Base-by-base conservation (phyloP, 139 green algal genomes). In the Tetratostichococcus sp. region DNA sequence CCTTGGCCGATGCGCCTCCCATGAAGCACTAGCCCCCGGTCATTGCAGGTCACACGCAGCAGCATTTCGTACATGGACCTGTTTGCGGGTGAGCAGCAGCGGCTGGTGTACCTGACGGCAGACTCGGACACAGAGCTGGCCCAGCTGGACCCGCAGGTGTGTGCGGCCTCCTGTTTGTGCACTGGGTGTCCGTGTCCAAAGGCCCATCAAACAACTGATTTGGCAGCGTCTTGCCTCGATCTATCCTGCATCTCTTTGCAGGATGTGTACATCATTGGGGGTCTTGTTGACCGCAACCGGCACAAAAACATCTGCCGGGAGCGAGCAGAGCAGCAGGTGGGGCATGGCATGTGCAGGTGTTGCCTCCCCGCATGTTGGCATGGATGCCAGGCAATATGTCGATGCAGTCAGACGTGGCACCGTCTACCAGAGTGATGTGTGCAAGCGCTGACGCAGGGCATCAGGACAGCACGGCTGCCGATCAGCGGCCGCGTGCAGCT, bases 271-370 rank as follows among this genome's bases (percentile, higher is more conserved):
- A 86, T 97, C 76, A 88, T 97, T 14, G 93, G 93, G 0, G 93
- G 93, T 30, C 84, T 97, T 1, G 89, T 97, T 23, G 93, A 97
- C 81, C 83, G 90, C 67, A 97, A 97, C 84, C 70, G 86, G 35
- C 74, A 90, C 75, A 93, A 91, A 78, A 71, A 74, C 31, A 66
- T 94, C 19, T 93, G 89, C 70, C 76, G 74, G 28, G 73, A 79
- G 19, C 81, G 80, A 42, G 89, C 89, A 1, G 21, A 80, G 21
- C 67, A 72, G 39, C 78, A 88, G 77, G 80, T 82, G 65, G 25
- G 78, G 19, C 0, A 30, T 58, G 25, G 19, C 11, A 17, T 30
- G 5, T 43, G 21, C 11, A 25, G 31, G 8, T 23, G 30, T 11
- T 4, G 17, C 8, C 32, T 43, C 32, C 8, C 21, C 30, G 22